phyloP scores from a whole-genome alignment of 257 asterid genomes.

The Lycium barbarum region DNA sequence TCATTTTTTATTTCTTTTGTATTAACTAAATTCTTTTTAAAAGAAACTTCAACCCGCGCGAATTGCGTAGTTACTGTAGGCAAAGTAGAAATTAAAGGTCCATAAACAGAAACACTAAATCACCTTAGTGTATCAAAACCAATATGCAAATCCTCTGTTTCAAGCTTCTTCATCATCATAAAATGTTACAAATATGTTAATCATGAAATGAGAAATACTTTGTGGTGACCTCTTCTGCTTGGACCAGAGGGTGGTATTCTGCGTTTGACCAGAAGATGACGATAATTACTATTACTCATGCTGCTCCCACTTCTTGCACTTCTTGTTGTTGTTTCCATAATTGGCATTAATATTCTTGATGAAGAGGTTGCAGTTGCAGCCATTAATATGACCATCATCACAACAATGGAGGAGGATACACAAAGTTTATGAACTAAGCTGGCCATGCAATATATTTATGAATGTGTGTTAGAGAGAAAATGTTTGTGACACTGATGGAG shows the following conservation, averaged over 20 bases:
- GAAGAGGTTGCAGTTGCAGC: neutral
- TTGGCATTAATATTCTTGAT: neutral
- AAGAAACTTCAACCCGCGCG: no score
- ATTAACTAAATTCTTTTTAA: no score
- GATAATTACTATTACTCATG: neutral
- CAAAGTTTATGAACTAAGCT: neutral
- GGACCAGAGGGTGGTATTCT: slow-evolving; percentile 31
- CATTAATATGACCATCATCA: slow-evolving; percentile 24
- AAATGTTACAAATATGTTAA: neutral
- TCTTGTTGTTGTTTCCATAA: neutral
- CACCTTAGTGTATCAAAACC: no score
- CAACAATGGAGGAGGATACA: neutral
- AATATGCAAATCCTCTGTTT: no score
- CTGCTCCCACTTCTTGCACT: neutral
- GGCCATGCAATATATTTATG: slow-evolving; percentile 18
- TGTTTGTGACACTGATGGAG: slow-evolving; percentile 21
- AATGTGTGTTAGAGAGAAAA: neutral
- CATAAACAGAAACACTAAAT: no score
- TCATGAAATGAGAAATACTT: neutral
- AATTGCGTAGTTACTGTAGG: no score
- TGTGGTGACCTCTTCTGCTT: slow-evolving; percentile 28
- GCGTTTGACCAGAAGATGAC: slow-evolving; percentile 7
- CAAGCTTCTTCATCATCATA: no score
- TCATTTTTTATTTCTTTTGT: no score
- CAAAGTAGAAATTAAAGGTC: no score